Conservation (phyloP, 768 basidiomycete genomes). For the Lactarius deliciosus region DNA sequence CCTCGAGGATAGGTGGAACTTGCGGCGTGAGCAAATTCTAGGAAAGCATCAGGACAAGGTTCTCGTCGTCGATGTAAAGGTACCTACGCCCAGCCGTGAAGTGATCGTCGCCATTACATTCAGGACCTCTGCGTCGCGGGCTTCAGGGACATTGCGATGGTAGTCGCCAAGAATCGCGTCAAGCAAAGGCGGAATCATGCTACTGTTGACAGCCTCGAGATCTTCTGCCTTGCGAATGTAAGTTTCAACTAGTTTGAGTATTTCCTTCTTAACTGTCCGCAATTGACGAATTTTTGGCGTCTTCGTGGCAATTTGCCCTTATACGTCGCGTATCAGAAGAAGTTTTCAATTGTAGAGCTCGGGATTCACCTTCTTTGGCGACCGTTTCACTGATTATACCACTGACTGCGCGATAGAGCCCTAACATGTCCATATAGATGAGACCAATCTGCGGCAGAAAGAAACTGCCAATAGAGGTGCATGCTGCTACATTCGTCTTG, state of each 20-base stretch:
- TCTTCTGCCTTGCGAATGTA: conserved; percentile 98
- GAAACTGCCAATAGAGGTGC: conserved; percentile 94
- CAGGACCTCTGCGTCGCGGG: conserved; percentile 94
- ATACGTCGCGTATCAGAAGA: conserved; percentile 19
- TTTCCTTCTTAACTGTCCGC: conserved; percentile 97
- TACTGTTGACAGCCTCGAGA: conserved; percentile 85
- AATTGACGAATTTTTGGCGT: conserved; percentile 94
- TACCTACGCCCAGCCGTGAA: conserved; percentile 77
- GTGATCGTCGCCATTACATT: conserved; percentile 98
- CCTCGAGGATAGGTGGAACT: conserved; percentile 92
- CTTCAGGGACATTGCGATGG: conserved; percentile 87
- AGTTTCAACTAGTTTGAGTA: conserved; percentile 94
- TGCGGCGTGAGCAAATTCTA: conserved; percentile 87
- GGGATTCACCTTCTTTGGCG: conserved; percentile 67
- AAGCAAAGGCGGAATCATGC: conserved; percentile 90
- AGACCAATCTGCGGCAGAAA: conserved; percentile 96
- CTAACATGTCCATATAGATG: conserved; percentile 97
- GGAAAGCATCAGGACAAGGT: conserved; percentile 24
- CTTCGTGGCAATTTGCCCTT: conserved; percentile 82
- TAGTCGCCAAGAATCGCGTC: conserved; percentile 99
- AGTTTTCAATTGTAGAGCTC: conserved; percentile 3
- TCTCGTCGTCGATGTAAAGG: conserved; percentile 8
- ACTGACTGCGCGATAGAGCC: conserved; percentile 95
- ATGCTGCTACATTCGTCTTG: conserved; percentile 98
- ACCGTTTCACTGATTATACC: conserved; percentile 94